phyloP scores from a whole-genome alignment of 2,329 filamentous ascomycete genomes.

The Salinomyces thailandicus region DNA sequence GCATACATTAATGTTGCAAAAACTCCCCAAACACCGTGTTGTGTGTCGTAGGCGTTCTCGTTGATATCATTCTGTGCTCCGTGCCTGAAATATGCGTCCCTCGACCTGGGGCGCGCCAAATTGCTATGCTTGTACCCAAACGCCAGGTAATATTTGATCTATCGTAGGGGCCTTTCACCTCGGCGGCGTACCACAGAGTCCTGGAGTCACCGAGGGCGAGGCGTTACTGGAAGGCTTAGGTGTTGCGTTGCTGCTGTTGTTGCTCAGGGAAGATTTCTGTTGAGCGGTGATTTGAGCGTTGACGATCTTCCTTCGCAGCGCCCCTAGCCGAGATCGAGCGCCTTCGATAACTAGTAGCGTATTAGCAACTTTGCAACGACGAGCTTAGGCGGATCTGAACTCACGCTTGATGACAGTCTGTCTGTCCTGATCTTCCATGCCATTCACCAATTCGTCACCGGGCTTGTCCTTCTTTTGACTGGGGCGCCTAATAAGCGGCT shows the following conservation, averaged over 20 bases:
- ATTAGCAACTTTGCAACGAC: conserved; percentile 17
- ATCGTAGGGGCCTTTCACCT: too few relatives aligned
- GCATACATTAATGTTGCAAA: too few relatives aligned
- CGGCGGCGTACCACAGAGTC: conserved; percentile 11
- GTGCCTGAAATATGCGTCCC: too few relatives aligned
- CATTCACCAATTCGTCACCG: conserved; percentile 41
- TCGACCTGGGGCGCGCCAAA: too few relatives aligned
- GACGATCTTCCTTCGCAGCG: conserved; percentile 37
- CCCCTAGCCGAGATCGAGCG: conserved; percentile 31
- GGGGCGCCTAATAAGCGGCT: conserved; percentile 35
- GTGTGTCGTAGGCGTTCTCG: too few relatives aligned
- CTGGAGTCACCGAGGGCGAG: conserved; percentile 9
- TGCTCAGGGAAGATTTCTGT: conserved; percentile 10
- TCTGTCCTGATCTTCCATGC: conserved; percentile 58
- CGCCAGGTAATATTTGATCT: too few relatives aligned
- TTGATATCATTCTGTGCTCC: too few relatives aligned
- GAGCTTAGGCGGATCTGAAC: conserved; percentile 23
- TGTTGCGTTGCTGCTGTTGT: conserved; percentile 7
- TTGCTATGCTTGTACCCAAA: too few relatives aligned
- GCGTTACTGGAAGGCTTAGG: conserved; percentile 10
- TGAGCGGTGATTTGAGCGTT: conserved; percentile 25
- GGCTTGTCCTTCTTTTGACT: conserved; percentile 36
- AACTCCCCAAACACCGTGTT: too few relatives aligned
- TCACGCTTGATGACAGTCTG: conserved; percentile 63
- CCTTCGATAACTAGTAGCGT: conserved; percentile 36